Evolutionary conservation across 805 yeast genomes (phyloP), one percentile per base, ranked within the genome.

Genomic region (Candida coquimbonensis): DNA sequence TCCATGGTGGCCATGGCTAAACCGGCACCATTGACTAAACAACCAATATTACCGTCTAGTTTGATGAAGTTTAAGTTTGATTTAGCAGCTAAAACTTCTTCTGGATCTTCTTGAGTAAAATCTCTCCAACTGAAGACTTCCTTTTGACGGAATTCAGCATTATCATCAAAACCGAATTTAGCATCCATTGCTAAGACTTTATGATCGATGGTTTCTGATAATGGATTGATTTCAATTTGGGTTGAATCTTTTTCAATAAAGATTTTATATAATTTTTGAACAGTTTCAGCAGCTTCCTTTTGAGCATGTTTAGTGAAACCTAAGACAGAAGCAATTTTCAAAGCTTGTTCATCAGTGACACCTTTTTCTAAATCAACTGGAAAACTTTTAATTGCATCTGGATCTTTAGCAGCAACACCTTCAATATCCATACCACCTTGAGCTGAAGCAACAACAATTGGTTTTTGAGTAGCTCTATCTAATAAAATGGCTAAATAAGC

Each of bases 1-100:
- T 93, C 99, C 97, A 93, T 90, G 55, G 99, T 93, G 60, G 99
- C 99, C 99, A 93, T 93, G 62, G 99, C 99, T 66, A 93, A 80
- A 70, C 99, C 99, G 49, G 99, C 99, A 76, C 99, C 99, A 71
- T 93, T 93, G 67, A 93, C 99, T 53, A 93, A 77, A 76, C 96
- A 91, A 61, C 99, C 99, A 64, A 93, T 91, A 78, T 89, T 87
- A 71, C 99, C 99, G 65, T 91, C 95, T 65, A 93, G 82, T 75
- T 93, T 93, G 75, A 93, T 95, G 70, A 91, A 93, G 76, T 93
- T 93, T 63, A 93, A 80, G 61, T 89, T 93, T 63, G 80, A 84
- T 68, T 87, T 72, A 61, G 93, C 75, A 52, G 99, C 99, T 68
- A 78, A 83, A 57, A 88, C 88, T 73, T 91, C 99, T 70, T 91